phyloP scores from a whole-genome alignment of 805 yeast genomes.

The Candida easanensis region DNA sequence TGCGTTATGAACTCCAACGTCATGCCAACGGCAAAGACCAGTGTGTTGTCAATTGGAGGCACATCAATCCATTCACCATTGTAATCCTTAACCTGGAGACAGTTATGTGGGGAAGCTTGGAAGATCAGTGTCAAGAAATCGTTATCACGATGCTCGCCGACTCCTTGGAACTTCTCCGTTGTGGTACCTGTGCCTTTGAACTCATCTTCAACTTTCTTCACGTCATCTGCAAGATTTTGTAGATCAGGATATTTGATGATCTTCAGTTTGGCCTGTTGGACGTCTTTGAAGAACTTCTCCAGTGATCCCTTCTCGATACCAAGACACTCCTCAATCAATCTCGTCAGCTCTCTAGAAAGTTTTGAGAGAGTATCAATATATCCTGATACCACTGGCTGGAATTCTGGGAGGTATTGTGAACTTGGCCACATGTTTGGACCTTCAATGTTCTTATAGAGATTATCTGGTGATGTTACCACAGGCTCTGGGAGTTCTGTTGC shows the following conservation, averaged over 20 bases:
- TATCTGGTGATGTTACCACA: conserved; percentile 28
- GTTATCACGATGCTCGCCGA: conserved; percentile 57
- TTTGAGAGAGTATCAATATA: conserved; percentile 46
- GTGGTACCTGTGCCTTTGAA: conserved; percentile 40
- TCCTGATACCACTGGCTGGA: conserved; percentile 26
- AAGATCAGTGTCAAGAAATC: conserved; percentile 58
- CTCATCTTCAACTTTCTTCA: conserved; percentile 38
- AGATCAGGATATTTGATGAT: conserved; percentile 38
- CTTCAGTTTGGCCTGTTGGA: conserved; percentile 42
- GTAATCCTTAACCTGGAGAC: conserved; percentile 46
- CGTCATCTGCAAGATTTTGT: conserved; percentile 25
- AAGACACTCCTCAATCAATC: conserved; percentile 53
- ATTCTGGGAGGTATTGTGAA: conserved; percentile 31
- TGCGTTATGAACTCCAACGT: conserved; percentile 46
- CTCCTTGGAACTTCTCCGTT: conserved; percentile 34
- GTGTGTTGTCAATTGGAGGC: conserved; percentile 36
- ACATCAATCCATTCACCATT: conserved; percentile 47
- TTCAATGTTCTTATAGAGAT: conserved; percentile 40
- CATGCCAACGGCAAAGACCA: conserved; percentile 49
- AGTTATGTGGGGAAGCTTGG: conserved; percentile 48
- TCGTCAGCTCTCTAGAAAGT: conserved; percentile 41
- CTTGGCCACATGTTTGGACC: conserved; percentile 50
- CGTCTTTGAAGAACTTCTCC: conserved; percentile 50
- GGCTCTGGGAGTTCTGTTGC: conserved; percentile 47
- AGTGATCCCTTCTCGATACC: conserved; percentile 41